Evolutionary conservation across 176 grass and related monocot genomes (phyloP).

Genomic region (Zoysia pacifica): DNA sequence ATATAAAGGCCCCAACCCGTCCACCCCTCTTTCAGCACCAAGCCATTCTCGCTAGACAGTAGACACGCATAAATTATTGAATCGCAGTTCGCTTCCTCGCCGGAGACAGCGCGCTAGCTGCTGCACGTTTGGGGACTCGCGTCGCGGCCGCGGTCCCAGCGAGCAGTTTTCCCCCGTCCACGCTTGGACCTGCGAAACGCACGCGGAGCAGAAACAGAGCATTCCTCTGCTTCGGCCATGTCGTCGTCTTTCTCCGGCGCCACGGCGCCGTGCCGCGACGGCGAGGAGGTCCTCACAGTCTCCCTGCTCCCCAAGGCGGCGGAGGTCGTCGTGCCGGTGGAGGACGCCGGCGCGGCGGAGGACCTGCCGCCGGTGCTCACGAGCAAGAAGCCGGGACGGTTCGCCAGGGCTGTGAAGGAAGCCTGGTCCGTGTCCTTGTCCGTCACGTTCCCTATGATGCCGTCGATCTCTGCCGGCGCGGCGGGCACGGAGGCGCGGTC

Average conservation of each 20-base stretch:
- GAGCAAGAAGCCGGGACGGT: conserved; percentile 27
- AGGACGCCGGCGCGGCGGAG: neutral
- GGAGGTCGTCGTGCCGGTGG: conserved; percentile 12
- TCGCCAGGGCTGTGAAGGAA: conserved; percentile 46
- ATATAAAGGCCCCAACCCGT: neutral
- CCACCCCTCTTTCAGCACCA: conserved; percentile 4
- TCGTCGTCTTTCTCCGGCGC: conserved; percentile 26
- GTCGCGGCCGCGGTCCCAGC: neutral
- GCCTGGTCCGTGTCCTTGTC: conserved; percentile 48
- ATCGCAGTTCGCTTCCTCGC: conserved; percentile 29
- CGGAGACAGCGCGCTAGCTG: conserved; percentile 39
- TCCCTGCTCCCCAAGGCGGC: conserved; percentile 36
- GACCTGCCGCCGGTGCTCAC: conserved; percentile 37
- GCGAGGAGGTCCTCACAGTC: conserved; percentile 9
- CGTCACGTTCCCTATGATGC: conserved; percentile 45
- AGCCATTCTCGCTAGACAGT: neutral
- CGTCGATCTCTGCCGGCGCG: conserved; percentile 40
- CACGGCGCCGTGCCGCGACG: conserved; percentile 16
- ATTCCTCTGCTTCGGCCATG: conserved; percentile 43
- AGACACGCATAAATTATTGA: conserved; percentile 6
- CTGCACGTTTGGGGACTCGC: neutral
- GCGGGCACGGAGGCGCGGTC: conserved; percentile 50
- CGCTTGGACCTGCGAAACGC: neutral
- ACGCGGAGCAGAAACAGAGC: neutral
- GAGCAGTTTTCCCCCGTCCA: neutral